Percentiles rank a stretch among this genome's conserved stretches.
Conservation (phyloP, 169 alveolate species). For the Eimeria tenella region DNA sequence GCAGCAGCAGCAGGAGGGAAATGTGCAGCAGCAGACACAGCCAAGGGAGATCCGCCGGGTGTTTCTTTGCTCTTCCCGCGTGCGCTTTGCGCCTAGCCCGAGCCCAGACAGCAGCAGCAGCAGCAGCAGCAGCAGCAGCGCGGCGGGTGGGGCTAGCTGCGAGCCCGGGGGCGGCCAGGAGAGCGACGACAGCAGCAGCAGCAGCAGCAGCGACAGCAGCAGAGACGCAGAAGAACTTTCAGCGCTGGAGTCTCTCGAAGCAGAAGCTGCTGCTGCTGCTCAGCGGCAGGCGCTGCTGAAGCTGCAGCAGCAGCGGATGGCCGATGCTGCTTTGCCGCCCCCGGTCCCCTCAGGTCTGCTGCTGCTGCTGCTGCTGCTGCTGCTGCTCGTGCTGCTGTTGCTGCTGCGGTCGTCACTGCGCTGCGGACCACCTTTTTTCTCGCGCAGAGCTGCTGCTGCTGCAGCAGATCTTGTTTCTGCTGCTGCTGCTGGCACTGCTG, state of each 20-base stretch:
- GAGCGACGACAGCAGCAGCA: background rate
- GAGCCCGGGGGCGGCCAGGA: background rate
- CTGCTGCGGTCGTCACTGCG: too few relatives aligned
- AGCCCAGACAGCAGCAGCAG: background rate
- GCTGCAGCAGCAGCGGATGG: background rate
- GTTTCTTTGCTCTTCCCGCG: background rate
- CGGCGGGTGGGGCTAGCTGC: background rate
- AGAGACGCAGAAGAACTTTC: background rate
- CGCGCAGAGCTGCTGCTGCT: background rate
- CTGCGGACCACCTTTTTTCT: too few relatives aligned
- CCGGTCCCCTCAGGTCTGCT: background rate
- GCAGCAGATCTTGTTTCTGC: too few relatives aligned
- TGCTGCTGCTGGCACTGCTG: too few relatives aligned
- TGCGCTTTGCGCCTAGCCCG: background rate
- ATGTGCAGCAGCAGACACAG: background rate
- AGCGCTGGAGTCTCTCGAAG: too few relatives aligned
- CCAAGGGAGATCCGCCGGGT: background rate
- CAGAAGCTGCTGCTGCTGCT: too few relatives aligned
- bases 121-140: slow-evolving; percentile 51
- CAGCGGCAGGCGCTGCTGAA: background rate
- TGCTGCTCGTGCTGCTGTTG: background rate
- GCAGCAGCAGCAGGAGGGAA: background rate
- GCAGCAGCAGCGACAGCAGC: background rate
- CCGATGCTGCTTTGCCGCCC: background rate
- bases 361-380: slow-evolving; percentile 25